Conservation (phyloP, 225 moss, liverwort and hornwort genomes). For the Lunularia cruciata region DNA sequence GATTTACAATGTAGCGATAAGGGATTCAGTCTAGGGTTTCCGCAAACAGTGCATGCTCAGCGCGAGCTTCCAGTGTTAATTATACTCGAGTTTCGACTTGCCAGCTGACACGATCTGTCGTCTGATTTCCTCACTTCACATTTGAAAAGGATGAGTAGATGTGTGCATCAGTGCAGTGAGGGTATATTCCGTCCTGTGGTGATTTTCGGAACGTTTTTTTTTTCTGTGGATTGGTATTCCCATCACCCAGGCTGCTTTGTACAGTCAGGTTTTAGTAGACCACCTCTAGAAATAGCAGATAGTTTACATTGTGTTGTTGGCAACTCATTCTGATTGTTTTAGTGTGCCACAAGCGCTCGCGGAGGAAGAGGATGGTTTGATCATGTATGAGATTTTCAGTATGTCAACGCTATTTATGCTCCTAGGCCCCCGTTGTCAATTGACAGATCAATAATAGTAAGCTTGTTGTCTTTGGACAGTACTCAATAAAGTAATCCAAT, state of each 20-base stretch:
- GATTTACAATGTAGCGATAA: constrained; percentile 43
- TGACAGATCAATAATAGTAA: constrained; percentile 8
- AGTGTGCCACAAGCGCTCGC: not conserved
- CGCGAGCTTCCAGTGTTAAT: not conserved
- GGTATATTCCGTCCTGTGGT: not conserved
- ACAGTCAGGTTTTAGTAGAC: not conserved
- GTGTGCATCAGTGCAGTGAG: constrained; percentile 10
- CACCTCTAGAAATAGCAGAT: not conserved
- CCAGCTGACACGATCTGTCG: constrained; percentile 2
- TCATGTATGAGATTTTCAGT: not conserved
- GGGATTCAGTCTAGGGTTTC: constrained; percentile 28
- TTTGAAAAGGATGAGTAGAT: not conserved
- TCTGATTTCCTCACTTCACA: not conserved
- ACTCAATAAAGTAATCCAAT: constrained; percentile 4
- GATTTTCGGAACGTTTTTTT: not conserved
- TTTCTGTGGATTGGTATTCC: not conserved
- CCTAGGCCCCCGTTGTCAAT: not conserved
- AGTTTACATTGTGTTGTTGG: not conserved
- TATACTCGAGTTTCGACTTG: not conserved
- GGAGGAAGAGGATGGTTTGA: not conserved
- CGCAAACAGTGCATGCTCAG: not conserved
- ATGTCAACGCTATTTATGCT: constrained; percentile 1
- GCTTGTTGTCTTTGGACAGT: constrained; percentile 14
- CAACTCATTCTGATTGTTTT: not conserved
- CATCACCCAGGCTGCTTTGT: not conserved